phyloP scores from a whole-genome alignment of 2,329 filamentous ascomycete species.

The Penicillium janthinellum region DNA sequence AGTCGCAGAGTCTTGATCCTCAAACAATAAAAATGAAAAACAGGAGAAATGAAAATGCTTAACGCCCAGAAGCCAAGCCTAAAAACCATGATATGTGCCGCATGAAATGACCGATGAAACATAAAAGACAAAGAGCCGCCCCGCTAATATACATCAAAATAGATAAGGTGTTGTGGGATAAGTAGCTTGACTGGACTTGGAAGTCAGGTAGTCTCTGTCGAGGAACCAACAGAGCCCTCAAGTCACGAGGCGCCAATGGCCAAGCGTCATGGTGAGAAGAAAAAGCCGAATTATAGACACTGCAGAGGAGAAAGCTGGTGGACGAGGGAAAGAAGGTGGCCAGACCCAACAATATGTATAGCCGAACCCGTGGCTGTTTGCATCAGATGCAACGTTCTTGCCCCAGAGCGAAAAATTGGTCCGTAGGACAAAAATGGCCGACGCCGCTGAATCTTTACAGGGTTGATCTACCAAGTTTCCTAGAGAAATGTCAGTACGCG shows the following conservation, averaged over 20 bases:
- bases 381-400: background rate
- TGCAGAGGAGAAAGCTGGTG: background rate
- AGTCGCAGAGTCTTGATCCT: background rate
- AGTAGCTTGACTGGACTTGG: background rate
- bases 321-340: background rate
- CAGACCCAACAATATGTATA: background rate
- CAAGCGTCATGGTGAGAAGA: background rate
- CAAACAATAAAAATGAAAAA: constrained; percentile 6
- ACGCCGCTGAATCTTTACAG: background rate
- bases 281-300: background rate
- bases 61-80: background rate
- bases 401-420: background rate
- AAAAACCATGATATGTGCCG: background rate
- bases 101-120: constrained; percentile 4
- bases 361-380: background rate
- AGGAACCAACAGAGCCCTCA: background rate
- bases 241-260: background rate
- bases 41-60: background rate
- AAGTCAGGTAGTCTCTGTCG: background rate
- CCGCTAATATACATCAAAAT: constrained; percentile 25
- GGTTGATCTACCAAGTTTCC: constrained; percentile 39
- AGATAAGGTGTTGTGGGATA: background rate
- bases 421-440: background rate
- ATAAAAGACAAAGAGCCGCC: constrained; percentile 15
- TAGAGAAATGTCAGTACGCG: constrained; percentile 13